These are phyloP conservation scores for Nymphaea colorata DNA, from an alignment of 164 flowering plant species.

Conservation along the genomic window DNA sequence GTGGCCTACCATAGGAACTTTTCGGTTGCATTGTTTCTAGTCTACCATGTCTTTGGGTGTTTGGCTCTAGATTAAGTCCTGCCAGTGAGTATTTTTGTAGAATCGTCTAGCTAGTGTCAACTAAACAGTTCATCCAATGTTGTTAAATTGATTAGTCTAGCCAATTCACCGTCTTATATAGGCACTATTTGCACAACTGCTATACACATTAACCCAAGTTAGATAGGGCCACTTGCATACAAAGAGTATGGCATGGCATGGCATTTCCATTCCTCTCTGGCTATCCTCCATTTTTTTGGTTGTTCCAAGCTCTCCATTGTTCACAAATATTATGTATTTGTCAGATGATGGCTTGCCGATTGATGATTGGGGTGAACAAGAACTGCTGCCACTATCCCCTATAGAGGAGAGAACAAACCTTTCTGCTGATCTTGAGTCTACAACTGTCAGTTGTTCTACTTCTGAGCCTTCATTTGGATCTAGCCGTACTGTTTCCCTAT, in stretches of 20 bases:
- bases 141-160: background rate
- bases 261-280: background rate
- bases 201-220: too few relatives aligned
- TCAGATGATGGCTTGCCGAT: constrained; percentile 25
- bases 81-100: too few relatives aligned
- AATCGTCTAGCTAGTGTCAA: too few relatives aligned
- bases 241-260: background rate
- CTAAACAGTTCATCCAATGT: background rate
- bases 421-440: constrained; percentile 14
- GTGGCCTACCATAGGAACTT: background rate
- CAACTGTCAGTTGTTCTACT: constrained; percentile 18
- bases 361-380: constrained; percentile 28
- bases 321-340: background rate
- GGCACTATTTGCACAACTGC: background rate
- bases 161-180: background rate
- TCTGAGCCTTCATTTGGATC: constrained; percentile 19
- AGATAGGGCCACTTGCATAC: too few relatives aligned
- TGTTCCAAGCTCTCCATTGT: background rate
- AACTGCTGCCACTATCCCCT: constrained; percentile 39
- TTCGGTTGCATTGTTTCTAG: background rate
- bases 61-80: too few relatives aligned
- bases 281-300: background rate
- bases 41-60: too few relatives aligned
- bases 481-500: constrained; percentile 16
- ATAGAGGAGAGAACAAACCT: constrained; percentile 12